Evolutionary conservation across 2,329 filamentous ascomycete species (phyloP).

Genomic region (Botrytis paeoniae): DNA sequence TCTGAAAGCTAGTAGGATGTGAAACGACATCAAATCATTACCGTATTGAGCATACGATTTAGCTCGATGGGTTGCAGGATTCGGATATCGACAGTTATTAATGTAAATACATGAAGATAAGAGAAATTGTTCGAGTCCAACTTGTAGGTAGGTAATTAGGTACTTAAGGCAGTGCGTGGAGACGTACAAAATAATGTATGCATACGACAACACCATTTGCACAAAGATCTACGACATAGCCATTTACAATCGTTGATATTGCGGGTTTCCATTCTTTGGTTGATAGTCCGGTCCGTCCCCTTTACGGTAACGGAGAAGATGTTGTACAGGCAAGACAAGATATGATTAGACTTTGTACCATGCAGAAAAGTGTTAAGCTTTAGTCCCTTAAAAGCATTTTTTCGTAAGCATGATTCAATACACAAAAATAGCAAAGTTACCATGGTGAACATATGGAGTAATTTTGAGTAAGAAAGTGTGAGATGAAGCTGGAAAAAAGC

Average conservation of each 20-base stretch:
- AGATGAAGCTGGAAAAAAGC: not conserved
- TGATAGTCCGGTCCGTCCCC: not conserved
- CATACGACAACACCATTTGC: not conserved
- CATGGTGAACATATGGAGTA: not conserved
- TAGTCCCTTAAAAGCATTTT: not conserved
- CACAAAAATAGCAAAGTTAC: not conserved
- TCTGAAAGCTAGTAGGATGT: not conserved
- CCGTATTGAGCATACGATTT: not conserved
- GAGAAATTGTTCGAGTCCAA: slow-evolving; percentile 7
- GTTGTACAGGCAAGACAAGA: slow-evolving; percentile 10
- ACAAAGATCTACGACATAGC: not conserved
- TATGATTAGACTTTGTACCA: not conserved
- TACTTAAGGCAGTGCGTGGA: not conserved
- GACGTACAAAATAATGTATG: not conserved
- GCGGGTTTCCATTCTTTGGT: not conserved
- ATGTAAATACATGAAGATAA: slow-evolving; percentile 6
- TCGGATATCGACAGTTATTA: not conserved
- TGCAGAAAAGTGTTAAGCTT: not conserved
- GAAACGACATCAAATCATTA: slow-evolving; percentile 3
- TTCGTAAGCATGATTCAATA: not conserved
- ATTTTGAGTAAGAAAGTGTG: not conserved
- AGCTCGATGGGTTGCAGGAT: not conserved
- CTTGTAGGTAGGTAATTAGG: not conserved
- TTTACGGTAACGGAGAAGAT: not conserved
- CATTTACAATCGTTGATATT: not conserved